Evolutionary conservation across 306 rosid species (phyloP), one percentile per base, ranked within the genome.

Genomic region (Spatholobus suberectus): DNA sequence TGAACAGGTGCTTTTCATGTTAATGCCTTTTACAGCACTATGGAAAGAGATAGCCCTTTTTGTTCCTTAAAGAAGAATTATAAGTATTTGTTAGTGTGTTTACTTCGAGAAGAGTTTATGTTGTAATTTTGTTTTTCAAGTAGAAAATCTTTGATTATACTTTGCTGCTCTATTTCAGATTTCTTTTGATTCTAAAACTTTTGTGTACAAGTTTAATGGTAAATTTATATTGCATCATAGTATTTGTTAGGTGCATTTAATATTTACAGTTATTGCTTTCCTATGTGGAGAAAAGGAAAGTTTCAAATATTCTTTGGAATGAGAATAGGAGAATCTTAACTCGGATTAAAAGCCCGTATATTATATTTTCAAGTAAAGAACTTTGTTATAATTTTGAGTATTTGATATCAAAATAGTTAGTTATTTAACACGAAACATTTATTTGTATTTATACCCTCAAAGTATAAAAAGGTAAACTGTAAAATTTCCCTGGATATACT

Each of bases 1-100:
- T 54, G 99, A 96, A 83, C 99, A 96, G 97, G 99, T 95, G 87
- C 72, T 85, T 67, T 57, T 80, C 78, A 71, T 62, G 77, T 29
- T 34, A 27, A 55, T 54, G 63, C 51, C 43, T 49, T 49, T 57
- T 78, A 79, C n/a, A n/a, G n/a, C 71, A 66, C 23, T 76, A 63
- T 73, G 61, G 47, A 26, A 38, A 59, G 66, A 59, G 65, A 13
- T 65, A 27, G 18, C 26, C 75, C 37, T 12, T 71, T 83, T 37
- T 41, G 13, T 75, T 73, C 18, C 63, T 74, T 34, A 76, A 43
- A 72, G 71, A 67, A 58, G 76, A 11, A 69, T 69, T 75, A 18
- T 68, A 18, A 34, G 1, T 69, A 26, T 55, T 23, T 47, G 18
- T 81, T 47, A 20, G 20, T 47, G n/a, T 71, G 73, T 70, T 14